Evolutionary conservation across 768 basidiomycete species (phyloP), one percentile per base, ranked within the genome.

Genomic region (Grammothele lineata): DNA sequence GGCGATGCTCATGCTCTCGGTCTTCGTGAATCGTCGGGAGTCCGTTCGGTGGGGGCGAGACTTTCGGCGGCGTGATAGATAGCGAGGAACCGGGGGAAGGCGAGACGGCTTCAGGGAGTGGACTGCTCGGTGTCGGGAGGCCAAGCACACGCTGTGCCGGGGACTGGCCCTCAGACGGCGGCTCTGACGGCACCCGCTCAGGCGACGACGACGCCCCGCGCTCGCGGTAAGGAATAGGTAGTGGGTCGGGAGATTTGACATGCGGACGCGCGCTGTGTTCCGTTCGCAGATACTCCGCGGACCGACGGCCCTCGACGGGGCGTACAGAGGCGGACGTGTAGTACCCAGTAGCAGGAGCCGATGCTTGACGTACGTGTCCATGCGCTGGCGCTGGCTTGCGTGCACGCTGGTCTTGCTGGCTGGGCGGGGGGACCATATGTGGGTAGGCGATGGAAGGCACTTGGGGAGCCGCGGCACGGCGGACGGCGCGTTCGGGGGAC

Each of bases 181-280:
- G 43, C 43, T 56, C 55, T 39, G 41, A 37, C 50, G 55, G 56
- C 5, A 46, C 48, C 24, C 41, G 43, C 23, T 64, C 62, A 26
- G 47, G 47, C 17, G 45, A 30, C 5, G 40, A 39, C 14, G 37
- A 17, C 5, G 47, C 30, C 23, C 39, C 55, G 26, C 56, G 58
- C 11, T 61, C 52, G 18, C 74, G 72, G 48, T 70, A 74, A 6
- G 74, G 74, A 24, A 73, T 64, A n/a, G 74, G 73, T 40, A 76
- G 46, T 25, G 73, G 73, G 32, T 67, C 73, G 21, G 69, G 69
- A 12, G 73, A 75, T 41, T 59, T 37, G 17, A 66, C 65, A n/a
- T 66, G 47, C 21, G 43, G 25, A 17, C 47, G 55, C 18, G 50
- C 39, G 39, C 18, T 23, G 38, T 45, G 45, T 7, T 52, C 47